A percentile compares a stretch with the other conserved stretches of the same genome.
These are phyloP conservation scores for Zygosaccharomyces kombuchaensis DNA, from an alignment of 805 yeast species.

Conservation along the genomic window DNA sequence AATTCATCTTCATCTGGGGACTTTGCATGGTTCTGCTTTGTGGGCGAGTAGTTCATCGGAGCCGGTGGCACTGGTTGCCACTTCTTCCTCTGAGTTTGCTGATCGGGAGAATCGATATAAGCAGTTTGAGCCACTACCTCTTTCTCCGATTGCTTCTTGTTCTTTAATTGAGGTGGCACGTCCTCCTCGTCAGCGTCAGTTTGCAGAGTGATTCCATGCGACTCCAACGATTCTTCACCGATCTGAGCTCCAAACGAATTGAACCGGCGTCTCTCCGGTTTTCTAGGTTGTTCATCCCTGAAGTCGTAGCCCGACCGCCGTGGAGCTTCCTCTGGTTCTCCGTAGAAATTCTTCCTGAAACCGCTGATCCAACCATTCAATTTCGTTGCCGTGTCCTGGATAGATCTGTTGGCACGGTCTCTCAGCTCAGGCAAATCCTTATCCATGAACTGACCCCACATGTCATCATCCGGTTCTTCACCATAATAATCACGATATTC, in stretches of 20 bases:
- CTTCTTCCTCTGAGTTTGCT: slow-evolving; percentile 18
- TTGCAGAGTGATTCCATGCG: slow-evolving; percentile 31
- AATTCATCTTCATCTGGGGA: slow-evolving; percentile 31
- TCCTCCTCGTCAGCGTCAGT: slow-evolving; percentile 31
- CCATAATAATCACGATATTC: slow-evolving; percentile 24
- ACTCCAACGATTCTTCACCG: slow-evolving; percentile 30
- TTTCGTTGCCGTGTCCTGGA: slow-evolving; percentile 74
- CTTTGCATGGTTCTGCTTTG: slow-evolving; percentile 16
- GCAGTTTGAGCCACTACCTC: slow-evolving; percentile 31
- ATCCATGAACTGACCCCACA: slow-evolving; percentile 55
- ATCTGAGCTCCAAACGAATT: slow-evolving; percentile 33
- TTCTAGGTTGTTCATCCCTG: slow-evolving; percentile 9
- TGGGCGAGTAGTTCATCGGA: slow-evolving; percentile 27
- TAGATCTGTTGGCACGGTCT: slow-evolving; percentile 64
- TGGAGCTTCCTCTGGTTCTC: slow-evolving; percentile 7
- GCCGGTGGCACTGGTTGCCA: slow-evolving; percentile 30
- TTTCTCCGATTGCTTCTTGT: slow-evolving; percentile 12
- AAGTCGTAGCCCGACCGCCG: slow-evolving; percentile 1
- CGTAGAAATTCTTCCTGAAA: slow-evolving; percentile 31
- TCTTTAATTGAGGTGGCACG: slow-evolving; percentile 32
- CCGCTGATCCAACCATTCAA: slow-evolving; percentile 77
- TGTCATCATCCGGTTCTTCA: slow-evolving; percentile 42
- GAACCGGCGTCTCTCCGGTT: slow-evolving; percentile 28
- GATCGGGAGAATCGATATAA: slow-evolving; percentile 33
- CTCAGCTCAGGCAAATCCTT: slow-evolving; percentile 56